A percentile compares a stretch with the other conserved stretches of the same genome.
Evolutionary conservation across 2,329 filamentous ascomycete species (phyloP).

Genomic region (Neurospora sp.): DNA sequence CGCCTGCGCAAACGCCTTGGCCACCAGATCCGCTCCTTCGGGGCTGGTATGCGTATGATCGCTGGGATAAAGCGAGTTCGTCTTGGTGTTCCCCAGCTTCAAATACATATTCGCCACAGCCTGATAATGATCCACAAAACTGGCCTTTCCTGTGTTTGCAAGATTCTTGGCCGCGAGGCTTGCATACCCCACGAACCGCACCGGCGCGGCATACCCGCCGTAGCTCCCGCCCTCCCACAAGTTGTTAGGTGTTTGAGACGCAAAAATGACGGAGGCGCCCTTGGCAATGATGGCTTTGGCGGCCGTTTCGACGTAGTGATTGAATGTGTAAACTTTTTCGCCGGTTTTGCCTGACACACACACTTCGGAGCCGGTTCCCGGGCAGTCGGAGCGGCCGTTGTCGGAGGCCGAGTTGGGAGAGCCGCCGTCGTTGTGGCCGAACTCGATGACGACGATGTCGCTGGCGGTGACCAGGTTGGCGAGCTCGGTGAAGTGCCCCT

Average conservation of each 20-base stretch:
- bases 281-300: slow-evolving; percentile 29
- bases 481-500: slow-evolving; percentile 49
- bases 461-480: slow-evolving; percentile 36
- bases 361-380: slow-evolving; percentile 39
- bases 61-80: slow-evolving; percentile 37
- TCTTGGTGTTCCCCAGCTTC: slow-evolving; percentile 33
- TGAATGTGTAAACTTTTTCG: slow-evolving; percentile 19
- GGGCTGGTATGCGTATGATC: slow-evolving; percentile 54
- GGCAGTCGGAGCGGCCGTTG: slow-evolving; percentile 51
- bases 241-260: slow-evolving; percentile 49
- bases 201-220: slow-evolving; percentile 27
- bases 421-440: slow-evolving; percentile 62
- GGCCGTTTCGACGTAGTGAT: slow-evolving; percentile 26
- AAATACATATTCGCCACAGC: slow-evolving; percentile 42
- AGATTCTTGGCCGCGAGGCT: slow-evolving; percentile 24
- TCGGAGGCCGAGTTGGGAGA: slow-evolving; percentile 36
- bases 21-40: slow-evolving; percentile 41
- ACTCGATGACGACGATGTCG: slow-evolving; percentile 59
- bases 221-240: slow-evolving; percentile 47
- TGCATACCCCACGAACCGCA: slow-evolving; percentile 45
- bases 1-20: slow-evolving; percentile 48
- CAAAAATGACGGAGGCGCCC: slow-evolving; percentile 50
- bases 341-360: slow-evolving; percentile 29
- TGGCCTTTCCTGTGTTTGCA: slow-evolving; percentile 30
- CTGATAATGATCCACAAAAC: slow-evolving; percentile 48